Percentiles rank a stretch among this genome's conserved stretches.
These are phyloP conservation scores for Seminavis robusta DNA, from an alignment of 108 stramenopile species.

Conservation along the genomic window DNA sequence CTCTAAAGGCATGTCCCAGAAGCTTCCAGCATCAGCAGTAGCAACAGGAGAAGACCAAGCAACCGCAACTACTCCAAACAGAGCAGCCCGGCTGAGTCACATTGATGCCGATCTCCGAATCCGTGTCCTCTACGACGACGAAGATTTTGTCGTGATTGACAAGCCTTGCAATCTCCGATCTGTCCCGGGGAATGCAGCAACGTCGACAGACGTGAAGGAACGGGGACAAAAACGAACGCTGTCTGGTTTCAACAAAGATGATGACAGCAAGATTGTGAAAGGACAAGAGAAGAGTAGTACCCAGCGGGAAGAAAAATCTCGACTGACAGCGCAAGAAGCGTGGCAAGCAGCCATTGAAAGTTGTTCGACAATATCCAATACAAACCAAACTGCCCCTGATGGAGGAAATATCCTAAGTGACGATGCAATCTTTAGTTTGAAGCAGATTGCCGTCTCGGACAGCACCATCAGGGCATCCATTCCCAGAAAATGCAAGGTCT, in stretches of 20 bases:
- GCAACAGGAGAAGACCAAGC: too few relatives aligned
- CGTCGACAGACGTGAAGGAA: conserved; percentile 7
- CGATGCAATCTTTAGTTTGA: too few relatives aligned
- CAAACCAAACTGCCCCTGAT: too few relatives aligned
- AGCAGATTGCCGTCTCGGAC: too few relatives aligned
- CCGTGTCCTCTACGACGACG: conserved; percentile 50
- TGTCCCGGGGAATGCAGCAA: conserved; percentile 64
- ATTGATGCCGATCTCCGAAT: conserved; percentile 41
- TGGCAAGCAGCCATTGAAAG: conserved; percentile 52
- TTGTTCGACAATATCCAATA: too few relatives aligned
- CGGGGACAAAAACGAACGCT: not conserved
- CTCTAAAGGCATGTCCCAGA: too few relatives aligned
- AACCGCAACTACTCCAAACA: too few relatives aligned
- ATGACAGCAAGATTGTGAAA: too few relatives aligned
- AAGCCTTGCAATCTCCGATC: conserved; percentile 73
- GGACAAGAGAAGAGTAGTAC: not conserved
- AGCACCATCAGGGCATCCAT: conserved; percentile 26
- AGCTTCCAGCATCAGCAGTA: too few relatives aligned
- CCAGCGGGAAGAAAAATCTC: not conserved
- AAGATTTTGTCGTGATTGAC: conserved; percentile 61
- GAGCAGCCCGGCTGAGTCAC: too few relatives aligned
- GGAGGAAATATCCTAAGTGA: too few relatives aligned
- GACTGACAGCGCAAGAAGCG: conserved; percentile 53
- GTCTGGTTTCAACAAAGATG: conserved; percentile 1
- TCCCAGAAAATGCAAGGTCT: conserved; percentile 51